Conservation (phyloP, 2,329 filamentous ascomycete species). For the Apiospora kogelbergensis region DNA sequence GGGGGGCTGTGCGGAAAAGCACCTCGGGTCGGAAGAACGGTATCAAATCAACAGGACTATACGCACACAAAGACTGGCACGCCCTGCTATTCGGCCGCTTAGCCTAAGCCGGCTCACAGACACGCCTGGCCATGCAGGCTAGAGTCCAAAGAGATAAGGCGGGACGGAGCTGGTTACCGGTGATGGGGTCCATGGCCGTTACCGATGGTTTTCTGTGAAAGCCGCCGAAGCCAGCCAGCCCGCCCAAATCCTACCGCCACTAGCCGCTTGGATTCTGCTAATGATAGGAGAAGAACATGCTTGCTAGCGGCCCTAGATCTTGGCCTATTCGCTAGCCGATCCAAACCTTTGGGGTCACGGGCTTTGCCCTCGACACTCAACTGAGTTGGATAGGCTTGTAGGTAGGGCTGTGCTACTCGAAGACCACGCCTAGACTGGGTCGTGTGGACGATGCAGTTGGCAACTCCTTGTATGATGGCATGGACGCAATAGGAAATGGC, state of each 20-base stretch:
- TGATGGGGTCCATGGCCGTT: conserved; percentile 7
- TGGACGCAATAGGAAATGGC: not conserved
- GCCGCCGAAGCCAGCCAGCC: not conserved
- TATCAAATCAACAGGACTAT: too few species aligned
- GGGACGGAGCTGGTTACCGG: conserved; percentile 10
- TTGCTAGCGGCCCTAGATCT: not conserved
- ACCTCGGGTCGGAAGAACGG: not conserved
- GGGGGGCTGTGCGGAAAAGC: not conserved
- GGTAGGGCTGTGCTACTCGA: not conserved
- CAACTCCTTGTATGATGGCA: not conserved
- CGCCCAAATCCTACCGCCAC: not conserved
- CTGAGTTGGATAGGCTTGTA: not conserved
- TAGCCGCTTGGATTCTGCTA: not conserved
- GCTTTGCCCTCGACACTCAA: not conserved
- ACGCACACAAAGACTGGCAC: not conserved
- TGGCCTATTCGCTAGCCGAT: not conserved
- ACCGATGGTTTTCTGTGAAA: not conserved
- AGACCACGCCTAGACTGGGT: not conserved
- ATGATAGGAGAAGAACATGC: not conserved
- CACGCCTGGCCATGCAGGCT: not conserved
- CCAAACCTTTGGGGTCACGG: not conserved
- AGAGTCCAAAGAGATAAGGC: conserved; percentile 4
- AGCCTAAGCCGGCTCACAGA: not conserved
- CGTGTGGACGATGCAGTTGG: not conserved
- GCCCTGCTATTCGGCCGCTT: not conserved